These are phyloP conservation scores for Meyerozyma smithsonii DNA, from an alignment of 1,139 yeast genomes.

Conservation along the genomic window DNA sequence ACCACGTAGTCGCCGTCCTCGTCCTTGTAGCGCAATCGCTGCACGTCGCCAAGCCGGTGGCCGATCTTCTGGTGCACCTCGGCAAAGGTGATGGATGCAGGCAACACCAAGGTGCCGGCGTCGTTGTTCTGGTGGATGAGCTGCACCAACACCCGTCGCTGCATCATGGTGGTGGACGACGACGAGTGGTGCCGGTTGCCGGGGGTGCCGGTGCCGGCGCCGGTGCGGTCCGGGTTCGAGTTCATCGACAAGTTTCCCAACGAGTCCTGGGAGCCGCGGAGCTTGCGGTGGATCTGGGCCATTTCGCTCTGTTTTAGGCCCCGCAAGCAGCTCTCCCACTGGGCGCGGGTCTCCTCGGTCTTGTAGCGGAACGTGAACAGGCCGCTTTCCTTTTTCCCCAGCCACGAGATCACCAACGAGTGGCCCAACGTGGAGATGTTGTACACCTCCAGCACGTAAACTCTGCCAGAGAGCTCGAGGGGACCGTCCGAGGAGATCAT, in stretches of 20 bases:
- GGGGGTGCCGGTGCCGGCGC: constrained; percentile 8
- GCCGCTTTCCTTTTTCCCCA: constrained; percentile 72
- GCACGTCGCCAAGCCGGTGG: constrained; percentile 32
- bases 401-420: constrained; percentile 69
- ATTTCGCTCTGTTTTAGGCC: constrained; percentile 38
- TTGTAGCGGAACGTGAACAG: constrained; percentile 65
- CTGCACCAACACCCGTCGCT: constrained; percentile 20
- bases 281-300: constrained; percentile 36
- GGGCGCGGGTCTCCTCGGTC: constrained; percentile 65
- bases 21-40: constrained; percentile 75
- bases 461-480: constrained; percentile 61
- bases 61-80: constrained; percentile 43
- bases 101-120: constrained; percentile 28
- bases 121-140: constrained; percentile 10
- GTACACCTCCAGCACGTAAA: constrained; percentile 63
- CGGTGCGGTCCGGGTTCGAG: constrained; percentile 10
- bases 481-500: constrained; percentile 10
- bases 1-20: constrained; percentile 95
- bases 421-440: constrained; percentile 48
- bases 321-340: constrained; percentile 64
- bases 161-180: constrained; percentile 46
- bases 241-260: constrained; percentile 4
- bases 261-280: constrained; percentile 32
- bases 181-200: constrained; percentile 38
- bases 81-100: constrained; percentile 38